Base-by-base conservation (phyloP, 768 basidiomycete genomes). In the Hydnomerulius pinastri region DNA sequence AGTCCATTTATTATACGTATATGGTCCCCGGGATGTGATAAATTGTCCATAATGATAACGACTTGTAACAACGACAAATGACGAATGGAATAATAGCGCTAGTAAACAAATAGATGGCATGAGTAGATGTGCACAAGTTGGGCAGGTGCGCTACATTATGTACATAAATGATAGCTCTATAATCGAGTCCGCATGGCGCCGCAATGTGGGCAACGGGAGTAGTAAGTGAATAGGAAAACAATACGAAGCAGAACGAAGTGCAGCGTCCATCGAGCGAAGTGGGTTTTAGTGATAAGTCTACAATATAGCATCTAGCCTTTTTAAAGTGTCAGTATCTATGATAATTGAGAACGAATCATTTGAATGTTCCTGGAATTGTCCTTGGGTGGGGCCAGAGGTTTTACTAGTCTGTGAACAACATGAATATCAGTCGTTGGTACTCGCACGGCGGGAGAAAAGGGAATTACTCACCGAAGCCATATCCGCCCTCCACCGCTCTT, bases 381-480 rank as follows among this genome's bases (percentile, higher is more conserved):
- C 25, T 60, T 60, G 29, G 51, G 48, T 43, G 64, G 47, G 15
- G 43, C 52, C 15, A 51, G 42, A 9, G 66, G 60, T 51, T 48
- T 59, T 25, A 68, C 37, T 17, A 67, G 56, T 33, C 66, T 67
- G 20, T 6, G 20, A 12, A n/a, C 6, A 29, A 12, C 24, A 25
- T 8, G 6, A 3, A n/a, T n/a, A n/a, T n/a, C n/a, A n/a, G n/a
- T n/a, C n/a, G 32, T 54, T 37, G 27, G 17, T 15, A 21, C 4
- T n/a, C 18, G 20, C 18, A 24, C 12, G 15, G 24, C 13, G 17
- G 35, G 30, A 39, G 15, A 32, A 29, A 38, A 4, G 10, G n/a
- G 0, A 7, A 18, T 1, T n/a, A 62, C 77, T 54, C 50, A 83
- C 86, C 77, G 82, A 59, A 88, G 71, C 85, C 85, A 88, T 23